Conservation (phyloP, 306 rosid species). For the Morella rubra region DNA sequence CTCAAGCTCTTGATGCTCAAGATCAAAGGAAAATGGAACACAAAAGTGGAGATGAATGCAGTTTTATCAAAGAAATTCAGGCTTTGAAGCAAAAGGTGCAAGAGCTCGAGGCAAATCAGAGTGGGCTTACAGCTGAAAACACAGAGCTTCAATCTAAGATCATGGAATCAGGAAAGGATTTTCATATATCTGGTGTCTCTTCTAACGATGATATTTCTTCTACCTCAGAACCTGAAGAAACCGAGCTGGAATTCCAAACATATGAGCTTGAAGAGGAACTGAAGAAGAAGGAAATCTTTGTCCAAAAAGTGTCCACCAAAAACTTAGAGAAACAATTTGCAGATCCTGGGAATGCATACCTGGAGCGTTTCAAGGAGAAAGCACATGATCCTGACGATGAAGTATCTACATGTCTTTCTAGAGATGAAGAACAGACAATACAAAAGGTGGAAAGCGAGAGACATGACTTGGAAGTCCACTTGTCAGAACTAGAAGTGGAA, state of each 20-base stretch:
- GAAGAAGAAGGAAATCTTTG: neutral
- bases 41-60: neutral
- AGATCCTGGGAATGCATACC: neutral
- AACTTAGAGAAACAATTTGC: neutral
- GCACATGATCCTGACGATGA: no score
- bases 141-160: neutral
- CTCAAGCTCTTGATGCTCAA: slow-evolving; percentile 34
- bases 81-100: slow-evolving; percentile 33
- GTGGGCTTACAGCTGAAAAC: slow-evolving; percentile 10
- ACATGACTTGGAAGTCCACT: slow-evolving; percentile 40
- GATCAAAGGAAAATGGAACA: neutral
- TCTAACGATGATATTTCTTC: neutral
- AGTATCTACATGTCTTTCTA: no score
- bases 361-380: neutral
- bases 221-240: neutral
- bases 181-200: neutral
- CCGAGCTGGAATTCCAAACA: slow-evolving; percentile 5
- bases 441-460: slow-evolving; percentile 2
- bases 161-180: neutral
- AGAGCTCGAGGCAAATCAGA: slow-evolving; percentile 34
- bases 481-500: slow-evolving; percentile 47
- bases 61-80: slow-evolving; percentile 25
- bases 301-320: slow-evolving; percentile 1
- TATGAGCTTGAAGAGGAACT: slow-evolving; percentile 10
- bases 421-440: no score